Evolutionary conservation across 352 stramenopile species (phyloP).

Genomic region (Aphanomyces cochlioides): DNA sequence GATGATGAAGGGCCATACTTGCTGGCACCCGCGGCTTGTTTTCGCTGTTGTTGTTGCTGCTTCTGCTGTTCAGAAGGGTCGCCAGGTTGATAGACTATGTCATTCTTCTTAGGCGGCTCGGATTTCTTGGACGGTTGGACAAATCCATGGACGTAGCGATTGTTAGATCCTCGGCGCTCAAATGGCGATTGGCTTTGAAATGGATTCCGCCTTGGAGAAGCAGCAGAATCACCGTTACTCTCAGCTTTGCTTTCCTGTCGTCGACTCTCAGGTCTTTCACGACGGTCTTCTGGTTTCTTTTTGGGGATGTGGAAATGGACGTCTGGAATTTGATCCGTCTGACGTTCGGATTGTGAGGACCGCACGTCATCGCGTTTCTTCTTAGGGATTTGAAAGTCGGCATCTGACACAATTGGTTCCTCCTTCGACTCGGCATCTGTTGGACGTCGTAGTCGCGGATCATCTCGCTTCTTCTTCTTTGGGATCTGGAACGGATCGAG

Average conservation of each 20-base stretch:
- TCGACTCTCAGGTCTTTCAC: too few relatives aligned
- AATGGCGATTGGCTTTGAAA: not conserved
- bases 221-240: too few relatives aligned
- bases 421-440: too few relatives aligned
- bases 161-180: not conserved
- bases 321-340: too few relatives aligned
- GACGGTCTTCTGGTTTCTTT: too few relatives aligned
- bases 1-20: not conserved
- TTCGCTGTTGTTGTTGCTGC: not conserved
- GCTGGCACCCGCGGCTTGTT: too few relatives aligned
- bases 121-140: not conserved
- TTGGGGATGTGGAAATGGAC: too few relatives aligned
- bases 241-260: too few relatives aligned
- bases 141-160: not conserved
- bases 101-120: not conserved
- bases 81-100: not conserved
- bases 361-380: constrained; percentile 1
- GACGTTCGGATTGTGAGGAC: too few relatives aligned
- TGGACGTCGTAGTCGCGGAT: too few relatives aligned
- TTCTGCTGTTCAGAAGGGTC: not conserved
- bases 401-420: not conserved
- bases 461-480: constrained; percentile 9
- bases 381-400: constrained; percentile 6
- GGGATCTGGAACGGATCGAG: constrained; percentile 1
- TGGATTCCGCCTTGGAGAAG: too few relatives aligned